Conservation (phyloP, 805 yeast species). For the Diddensiella santjacobensis region DNA sequence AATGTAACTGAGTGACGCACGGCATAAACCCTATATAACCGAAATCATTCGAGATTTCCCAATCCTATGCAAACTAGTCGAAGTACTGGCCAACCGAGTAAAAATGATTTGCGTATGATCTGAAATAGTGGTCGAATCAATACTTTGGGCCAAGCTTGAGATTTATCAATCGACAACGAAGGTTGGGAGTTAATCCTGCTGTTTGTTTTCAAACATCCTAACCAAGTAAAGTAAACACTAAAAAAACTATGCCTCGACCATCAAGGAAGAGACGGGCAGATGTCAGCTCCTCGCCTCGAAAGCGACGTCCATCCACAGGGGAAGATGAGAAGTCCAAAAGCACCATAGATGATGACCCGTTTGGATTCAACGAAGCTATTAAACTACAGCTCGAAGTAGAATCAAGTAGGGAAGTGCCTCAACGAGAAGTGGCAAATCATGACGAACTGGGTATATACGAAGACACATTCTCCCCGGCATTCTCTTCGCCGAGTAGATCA, state of each 20-base stretch:
- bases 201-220: too few relatives aligned
- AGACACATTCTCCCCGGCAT: neutral
- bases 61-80: too few relatives aligned
- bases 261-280: neutral
- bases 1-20: too few relatives aligned
- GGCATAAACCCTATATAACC: too few relatives aligned
- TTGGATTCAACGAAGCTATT: conserved; percentile 12
- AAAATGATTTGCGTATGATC: too few relatives aligned
- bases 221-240: neutral
- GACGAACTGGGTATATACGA: neutral
- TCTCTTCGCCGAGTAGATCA: neutral
- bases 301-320: neutral
- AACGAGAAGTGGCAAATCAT: neutral
- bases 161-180: too few relatives aligned
- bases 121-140: too few relatives aligned
- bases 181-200: too few relatives aligned
- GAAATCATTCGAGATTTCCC: too few relatives aligned
- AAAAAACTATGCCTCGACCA: neutral
- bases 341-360: conserved; percentile 11
- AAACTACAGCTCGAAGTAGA: conserved; percentile 3
- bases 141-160: too few relatives aligned
- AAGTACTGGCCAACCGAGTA: too few relatives aligned
- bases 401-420: neutral
- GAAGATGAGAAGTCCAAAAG: neutral
- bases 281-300: too few relatives aligned